Conservation (phyloP, 805 yeast genomes). For the Candida schatavii region DNA sequence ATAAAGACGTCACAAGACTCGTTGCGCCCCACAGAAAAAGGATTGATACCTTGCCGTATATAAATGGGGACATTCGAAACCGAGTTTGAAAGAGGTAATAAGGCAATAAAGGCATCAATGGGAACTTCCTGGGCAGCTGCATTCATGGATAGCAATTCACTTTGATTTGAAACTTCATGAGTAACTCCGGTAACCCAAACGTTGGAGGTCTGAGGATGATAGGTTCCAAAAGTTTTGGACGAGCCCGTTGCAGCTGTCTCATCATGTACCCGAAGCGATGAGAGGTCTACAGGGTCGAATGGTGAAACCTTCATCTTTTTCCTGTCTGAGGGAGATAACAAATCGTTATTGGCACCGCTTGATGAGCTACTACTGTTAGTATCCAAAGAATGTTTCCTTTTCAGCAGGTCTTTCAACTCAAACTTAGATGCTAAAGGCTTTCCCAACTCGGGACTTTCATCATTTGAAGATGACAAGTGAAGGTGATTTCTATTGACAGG, state of each 20-base stretch:
- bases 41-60: constrained; percentile 65
- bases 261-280: background rate
- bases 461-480: background rate
- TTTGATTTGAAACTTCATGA: background rate
- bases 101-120: constrained; percentile 59
- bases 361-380: background rate
- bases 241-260: too few species aligned
- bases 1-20: constrained; percentile 59
- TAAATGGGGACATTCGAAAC: constrained; percentile 45
- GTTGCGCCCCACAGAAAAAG: constrained; percentile 72
- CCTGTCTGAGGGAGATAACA: constrained; percentile 1
- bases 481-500: too few species aligned
- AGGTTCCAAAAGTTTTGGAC: background rate
- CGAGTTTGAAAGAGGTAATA: constrained; percentile 51
- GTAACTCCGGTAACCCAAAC: background rate
- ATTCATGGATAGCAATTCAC: constrained; percentile 2
- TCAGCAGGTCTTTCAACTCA: background rate
- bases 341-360: background rate
- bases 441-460: constrained; percentile 3
- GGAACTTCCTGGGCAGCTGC: constrained; percentile 27
- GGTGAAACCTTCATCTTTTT: constrained; percentile 2
- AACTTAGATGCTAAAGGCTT: constrained; percentile 1
- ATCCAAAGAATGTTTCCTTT: constrained; percentile 3
- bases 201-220: background rate
- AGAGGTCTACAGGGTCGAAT: background rate